Base-by-base conservation (phyloP, 176 grass and related monocot genomes). In the Hyparrhenia diplandra region DNA sequence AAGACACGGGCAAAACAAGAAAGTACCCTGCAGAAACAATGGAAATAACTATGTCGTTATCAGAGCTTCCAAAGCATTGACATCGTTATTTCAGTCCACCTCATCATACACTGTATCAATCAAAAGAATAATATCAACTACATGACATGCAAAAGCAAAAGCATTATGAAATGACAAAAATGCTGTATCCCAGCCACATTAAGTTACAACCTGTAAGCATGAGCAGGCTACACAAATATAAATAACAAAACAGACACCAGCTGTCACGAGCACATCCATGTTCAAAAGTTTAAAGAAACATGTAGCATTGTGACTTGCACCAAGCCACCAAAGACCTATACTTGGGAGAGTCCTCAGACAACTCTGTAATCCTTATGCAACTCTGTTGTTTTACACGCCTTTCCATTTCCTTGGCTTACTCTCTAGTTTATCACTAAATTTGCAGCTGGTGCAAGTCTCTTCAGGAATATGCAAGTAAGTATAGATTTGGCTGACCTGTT, bases 321-420 rank as follows among this genome's bases (percentile, higher is more conserved):
- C 69, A 62, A 75, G 24, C 10, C 75, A 60, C 30, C 39, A 64
- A 76, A 75, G 63, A 80, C 37, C 1, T 75, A 37, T 54, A 70
- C 54, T 8, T 5, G 31, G 16, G 84, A 80, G 62, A 37, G 47
- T 60, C 29, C 36, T 63, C 71, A 61, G 4, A 68, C 70, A 64
- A 77, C 57, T 74, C 69, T 75, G 69, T 70, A 46, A 89, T 85
- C 76, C 82, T 80, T 89, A 84, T 89, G 76, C 77, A 71, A 89
- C 64, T 85, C 74, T 8, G 46, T 79, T 84, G 87, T 85, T 73
- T 84, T 83, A 83, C 67, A 71, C 59, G 76, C 31, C 43, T 62
- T 79, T 61, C 51, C 5, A 47, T 60, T 39, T 65, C 40, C 64
- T 64, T 74, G 27, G 35, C 31, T 49, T n/a, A 64, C 49, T 69